A percentile compares a stretch with the other conserved stretches of the same genome.
phyloP scores from a whole-genome alignment of 176 grass and related monocot genomes.

The Juncus effusus region DNA sequence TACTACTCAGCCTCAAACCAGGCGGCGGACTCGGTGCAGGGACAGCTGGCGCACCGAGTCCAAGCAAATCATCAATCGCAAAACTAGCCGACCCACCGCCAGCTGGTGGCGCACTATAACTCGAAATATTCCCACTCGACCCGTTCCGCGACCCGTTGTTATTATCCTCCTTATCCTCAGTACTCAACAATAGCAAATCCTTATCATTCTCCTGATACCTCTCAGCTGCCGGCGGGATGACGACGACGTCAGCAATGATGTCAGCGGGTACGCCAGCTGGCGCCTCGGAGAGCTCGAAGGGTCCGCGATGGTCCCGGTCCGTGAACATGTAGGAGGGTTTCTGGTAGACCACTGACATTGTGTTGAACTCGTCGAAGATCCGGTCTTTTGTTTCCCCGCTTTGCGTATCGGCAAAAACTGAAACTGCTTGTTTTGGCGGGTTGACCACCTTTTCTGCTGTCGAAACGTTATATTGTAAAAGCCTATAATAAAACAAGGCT shows the following conservation, averaged over 20 bases:
- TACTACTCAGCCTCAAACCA: conserved; percentile 63
- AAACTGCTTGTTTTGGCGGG: conserved; percentile 98
- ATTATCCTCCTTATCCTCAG: conserved; percentile 90
- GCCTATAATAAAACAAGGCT: conserved; percentile 97
- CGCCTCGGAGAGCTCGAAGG: conserved; percentile 93
- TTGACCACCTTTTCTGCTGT: conserved; percentile 89
- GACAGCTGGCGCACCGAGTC: conserved; percentile 46
- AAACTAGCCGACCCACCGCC: conserved; percentile 44
- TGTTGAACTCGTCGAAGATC: conserved; percentile 99
- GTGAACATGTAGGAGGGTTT: conserved; percentile 99
- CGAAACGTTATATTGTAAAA: conserved; percentile 80
- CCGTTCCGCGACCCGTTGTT: conserved; percentile 46
- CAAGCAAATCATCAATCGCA: conserved; percentile 90
- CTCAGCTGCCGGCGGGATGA: conserved; percentile 30
- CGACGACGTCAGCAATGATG: conserved; percentile 50
- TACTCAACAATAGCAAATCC: conserved; percentile 92
- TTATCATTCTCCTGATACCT: conserved; percentile 98
- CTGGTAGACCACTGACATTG: conserved; percentile 88
- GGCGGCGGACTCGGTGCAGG: conserved; percentile 37
- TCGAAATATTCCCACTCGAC: conserved; percentile 34
- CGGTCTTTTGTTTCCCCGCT: conserved; percentile 95
- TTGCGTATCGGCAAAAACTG: conserved; percentile 96
- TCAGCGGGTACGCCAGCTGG: conserved; percentile 55
- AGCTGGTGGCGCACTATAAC: conserved; percentile 90
- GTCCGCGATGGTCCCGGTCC: conserved; percentile 90